Base-by-base conservation (phyloP, 495 filamentous ascomycete genomes). In the Apodospora peruviana region DNA sequence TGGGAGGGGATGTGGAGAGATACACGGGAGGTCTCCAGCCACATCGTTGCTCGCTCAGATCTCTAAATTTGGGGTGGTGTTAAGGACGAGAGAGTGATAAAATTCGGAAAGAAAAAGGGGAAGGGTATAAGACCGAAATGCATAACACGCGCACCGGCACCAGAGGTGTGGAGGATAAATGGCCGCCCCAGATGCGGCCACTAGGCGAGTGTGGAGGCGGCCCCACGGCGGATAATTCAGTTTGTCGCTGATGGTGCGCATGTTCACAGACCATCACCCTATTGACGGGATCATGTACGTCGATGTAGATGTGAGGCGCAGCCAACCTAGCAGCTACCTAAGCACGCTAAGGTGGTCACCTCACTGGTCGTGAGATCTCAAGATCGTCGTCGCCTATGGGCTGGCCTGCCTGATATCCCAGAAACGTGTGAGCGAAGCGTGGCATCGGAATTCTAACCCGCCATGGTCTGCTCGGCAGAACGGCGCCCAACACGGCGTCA, bases 91-190 rank as follows among this genome's bases (percentile, higher is more conserved):
- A 40, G 24, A 25, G 41, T n/a, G 24, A 12, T 16, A 17, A n/a
- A 29, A 43, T 12, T 25, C n/a, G 24, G 43, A n/a, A n/a, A n/a
- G n/a, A n/a, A n/a, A n/a, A n/a, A n/a, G n/a, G n/a, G n/a, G n/a
- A 46, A n/a, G 43, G 29, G 27, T 5, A 14, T 34, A 22, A 46
- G 43, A 32, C 35, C 10, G 36, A 24, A 42, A 41, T 16, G 32
- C 29, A n/a, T n/a, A 50, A 48, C 27, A 44, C 49, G 29, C 38
- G 54, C 43, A 36, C 41, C 37, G 48, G 29, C 54, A 44, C 38
- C 42, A 49, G 32, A 24, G 41, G 48, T 45, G 48, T 52, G 32
- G 52, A 56, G 55, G 53, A 46, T 59, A 61, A 64, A 61, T 55
- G 58, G 53, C 51, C 53, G 39, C 48, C 37, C 47, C 25, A 35